A percentile compares a stretch with the other conserved stretches of the same genome.
Conservation (phyloP, 1,284 basidiomycete species). For the Ganoderma resinaceum region DNA sequence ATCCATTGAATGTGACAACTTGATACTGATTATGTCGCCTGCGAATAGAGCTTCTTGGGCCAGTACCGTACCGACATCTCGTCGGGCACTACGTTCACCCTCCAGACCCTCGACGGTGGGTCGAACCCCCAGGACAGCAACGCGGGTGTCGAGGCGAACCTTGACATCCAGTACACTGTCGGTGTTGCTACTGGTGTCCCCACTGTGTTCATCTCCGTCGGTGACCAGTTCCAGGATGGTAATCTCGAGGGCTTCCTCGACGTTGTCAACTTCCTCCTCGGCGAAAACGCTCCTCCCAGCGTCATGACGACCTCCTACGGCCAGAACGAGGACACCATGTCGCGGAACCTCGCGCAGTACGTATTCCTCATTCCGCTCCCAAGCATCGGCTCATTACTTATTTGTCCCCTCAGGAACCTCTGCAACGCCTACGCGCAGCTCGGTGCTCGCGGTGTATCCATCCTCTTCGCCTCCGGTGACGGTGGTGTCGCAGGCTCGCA, state of each 20-base stretch:
- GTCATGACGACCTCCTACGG: slow-evolving; percentile 54
- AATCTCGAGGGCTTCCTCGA: slow-evolving; percentile 36
- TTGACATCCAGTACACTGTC: slow-evolving; percentile 71
- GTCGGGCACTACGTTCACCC: slow-evolving; percentile 38
- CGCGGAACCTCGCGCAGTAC: slow-evolving; percentile 57
- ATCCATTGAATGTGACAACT: too few species aligned
- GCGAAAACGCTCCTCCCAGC: slow-evolving; percentile 50
- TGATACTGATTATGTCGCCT: background rate
- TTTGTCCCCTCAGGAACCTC: slow-evolving; percentile 18
- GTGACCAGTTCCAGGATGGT: slow-evolving; percentile 39
- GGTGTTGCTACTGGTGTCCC: slow-evolving; percentile 48
- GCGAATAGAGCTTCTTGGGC: slow-evolving; percentile 34
- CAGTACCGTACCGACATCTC: slow-evolving; percentile 42
- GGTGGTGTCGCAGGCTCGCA: slow-evolving; percentile 60
- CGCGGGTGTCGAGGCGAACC: slow-evolving; percentile 58
- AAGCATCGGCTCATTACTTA: background rate
- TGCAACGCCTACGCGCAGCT: slow-evolving; percentile 46
- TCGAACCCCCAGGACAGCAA: slow-evolving; percentile 46
- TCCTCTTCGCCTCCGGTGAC: slow-evolving; percentile 73
- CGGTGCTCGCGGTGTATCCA: slow-evolving; percentile 60
- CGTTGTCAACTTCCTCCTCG: slow-evolving; percentile 37
- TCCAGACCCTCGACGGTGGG: slow-evolving; percentile 55
- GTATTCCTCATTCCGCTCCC: slow-evolving; percentile 35
- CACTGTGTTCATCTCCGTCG: slow-evolving; percentile 53
- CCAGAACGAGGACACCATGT: slow-evolving; percentile 35